Base-by-base conservation (phyloP, 805 yeast species). In the Candida suzukii region DNA sequence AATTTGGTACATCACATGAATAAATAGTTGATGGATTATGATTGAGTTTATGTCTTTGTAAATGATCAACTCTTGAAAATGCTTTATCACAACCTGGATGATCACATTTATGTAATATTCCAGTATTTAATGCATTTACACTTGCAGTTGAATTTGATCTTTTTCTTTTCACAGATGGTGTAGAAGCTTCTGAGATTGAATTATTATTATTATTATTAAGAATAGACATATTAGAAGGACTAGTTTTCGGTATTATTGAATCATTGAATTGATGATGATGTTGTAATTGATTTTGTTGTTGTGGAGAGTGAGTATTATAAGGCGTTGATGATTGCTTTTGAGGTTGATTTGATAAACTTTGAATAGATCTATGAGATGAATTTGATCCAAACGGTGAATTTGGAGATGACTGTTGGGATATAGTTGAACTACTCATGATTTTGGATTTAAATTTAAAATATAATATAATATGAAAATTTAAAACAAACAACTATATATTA, bases 11-110 rank as follows among this genome's bases (percentile, higher is more conserved):
- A 0, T 56, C 50, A 55, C 84, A 78, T 14, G 58, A 61, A 52
- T 66, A 72, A 13, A 70, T 71, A 35, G 67, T 70, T 37, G 63
- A 37, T 3, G 60, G 48, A 40, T 61, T 54, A 46, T 78, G 85
- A 52, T 74, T 76, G 27, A 70, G 60, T 49, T 70, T 68, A 49
- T 78, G 85, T 33, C 84, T 59, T 2, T 77, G 63, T 11, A 78
- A 56, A 54, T 78, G 84, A 52, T 78, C 85, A 2, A 78, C 70
- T 35, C 84, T 54, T 14, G 75, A 65, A 47, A 78, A 78, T 3
- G 69, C 61, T 52, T 77, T 78, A 18, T 62, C 65, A 51, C 85
- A 78, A 20, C 64, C 66, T 13, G 60, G 60, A 43, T 54, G 51
- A 27, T 66, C 67, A 50, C 78, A 74, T 34, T 31, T 31, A 37